phyloP scores from a whole-genome alignment of 2,329 filamentous ascomycete species.

The Xylaria digitata region DNA sequence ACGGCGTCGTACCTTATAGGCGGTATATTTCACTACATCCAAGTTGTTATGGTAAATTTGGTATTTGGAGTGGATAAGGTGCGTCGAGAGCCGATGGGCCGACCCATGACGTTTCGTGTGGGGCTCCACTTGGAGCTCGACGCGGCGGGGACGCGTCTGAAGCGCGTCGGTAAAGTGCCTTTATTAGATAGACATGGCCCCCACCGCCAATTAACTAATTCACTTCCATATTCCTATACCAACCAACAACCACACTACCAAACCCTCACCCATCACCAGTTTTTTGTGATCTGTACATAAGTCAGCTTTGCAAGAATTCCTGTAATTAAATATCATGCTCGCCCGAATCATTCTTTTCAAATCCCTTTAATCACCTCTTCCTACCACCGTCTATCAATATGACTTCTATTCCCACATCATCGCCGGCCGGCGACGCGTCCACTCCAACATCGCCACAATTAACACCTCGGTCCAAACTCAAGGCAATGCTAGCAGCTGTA shows the following conservation, averaged over 20 bases:
- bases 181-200: constrained; percentile 26
- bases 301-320: background rate
- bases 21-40: too few relatives aligned
- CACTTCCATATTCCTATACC: constrained; percentile 5
- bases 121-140: constrained; percentile 31
- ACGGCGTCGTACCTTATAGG: too few relatives aligned
- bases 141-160: constrained; percentile 36
- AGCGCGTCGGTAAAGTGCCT: constrained; percentile 28
- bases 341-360: constrained; percentile 33
- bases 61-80: background rate
- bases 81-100: too few relatives aligned
- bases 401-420: constrained; percentile 61
- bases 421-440: constrained; percentile 56
- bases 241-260: constrained; percentile 3
- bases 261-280: background rate
- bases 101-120: constrained; percentile 28
- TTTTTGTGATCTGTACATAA: constrained; percentile 13
- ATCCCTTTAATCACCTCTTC: constrained; percentile 12
- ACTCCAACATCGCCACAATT: constrained; percentile 58
- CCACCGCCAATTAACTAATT: constrained; percentile 15
- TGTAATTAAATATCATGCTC: constrained; percentile 36
- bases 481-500: constrained; percentile 63
- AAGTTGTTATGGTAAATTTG: background rate
- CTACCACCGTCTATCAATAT: constrained; percentile 51
- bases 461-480: constrained; percentile 67